Evolutionary conservation across 176 grass and related monocot genomes (phyloP), one percentile per base, ranked within the genome.

Genomic region (Musa schizocarpa): DNA sequence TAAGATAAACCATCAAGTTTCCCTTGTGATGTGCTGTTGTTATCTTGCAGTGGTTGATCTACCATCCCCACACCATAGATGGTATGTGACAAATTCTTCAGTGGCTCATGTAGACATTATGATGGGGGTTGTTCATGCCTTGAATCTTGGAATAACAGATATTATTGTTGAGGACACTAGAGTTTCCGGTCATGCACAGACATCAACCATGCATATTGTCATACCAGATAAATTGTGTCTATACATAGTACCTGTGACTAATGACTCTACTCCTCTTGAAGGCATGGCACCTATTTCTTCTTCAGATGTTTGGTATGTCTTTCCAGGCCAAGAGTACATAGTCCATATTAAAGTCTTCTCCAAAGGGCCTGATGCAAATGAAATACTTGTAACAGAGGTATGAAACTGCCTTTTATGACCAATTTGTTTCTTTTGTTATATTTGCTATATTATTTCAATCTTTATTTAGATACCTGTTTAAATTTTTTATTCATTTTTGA

Each of bases 311-410:
- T 98, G 94, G 94, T 98, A 93, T 63, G 82, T 93, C 72, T 98
- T 91, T 81, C 94, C 90, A 53, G 94, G 90, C 59, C 86, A 75
- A 87, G 83, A 87, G 22, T 98, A 91, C 79, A 79, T 85, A 50
- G 83, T 93, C 76, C 49, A 81, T 68, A 71, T 74, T 20, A 98
- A 93, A 87, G 88, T 84, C 69, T 98, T 93, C 79, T 77, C 94
- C 10, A 83, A 82, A 68, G 86, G 85, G 79, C 84, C 87, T 81
- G 87, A 93, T 85, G 82, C 75, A 73, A 82, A 79, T 66, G 86
- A 98, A 65, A 89, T 98, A 85, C 82, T 83, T 59, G 77, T 98
- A 57, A 87, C 94, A 69, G 88, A 98, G 90, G 90, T 93, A 85
- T 23, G 68, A 52, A 61, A 58, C 11, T 86, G 52, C 81, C 52